Evolutionary conservation across 202 grass and related monocot species (phyloP), one percentile per base, ranked within the genome.

Genomic region (Dendrocalamus latiflorus): DNA sequence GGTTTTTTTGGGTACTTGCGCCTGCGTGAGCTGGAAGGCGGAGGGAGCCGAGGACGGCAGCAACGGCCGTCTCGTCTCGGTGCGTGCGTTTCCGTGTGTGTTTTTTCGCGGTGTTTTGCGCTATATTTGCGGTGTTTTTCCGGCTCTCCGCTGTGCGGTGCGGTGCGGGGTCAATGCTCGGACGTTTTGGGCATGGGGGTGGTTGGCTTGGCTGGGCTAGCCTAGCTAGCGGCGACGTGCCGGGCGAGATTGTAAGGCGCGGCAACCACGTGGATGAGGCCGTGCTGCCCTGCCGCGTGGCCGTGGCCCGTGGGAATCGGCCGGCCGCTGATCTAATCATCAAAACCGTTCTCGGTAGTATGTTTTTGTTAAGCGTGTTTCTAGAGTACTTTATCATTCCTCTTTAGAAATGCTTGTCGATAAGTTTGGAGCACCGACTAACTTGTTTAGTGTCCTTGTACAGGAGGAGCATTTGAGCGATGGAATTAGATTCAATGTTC

Each of bases 11-110:
- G 12, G 18, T 50, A 28, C 66, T 56, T 6, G 45, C 4, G 45
- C 1, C 45, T 55, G 66, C 14, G 74, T 82, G 83, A 79, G 83
- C 78, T 86, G 78, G 79, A 42, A 49, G 16, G 30, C 82, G 51
- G n/a, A 18, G 3, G 33, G 58, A 4, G 17, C 21, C 75, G n/a
- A 58, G 58, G 65, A n/a, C 85, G 70, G 74, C 84, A 51, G 25
- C 84, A 60, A 28, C 62, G 36, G 72, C 50, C 78, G 50, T 28
- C 65, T 26, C 64, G 47, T 64, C 51, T 12, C 74, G 22, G 4
- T 4, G 1, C 57, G 36, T 41, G 0, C 30, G 30, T 30, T 30
- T 30, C 30, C 30, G 30, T 30, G 30, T 30, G 28, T 47, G 43
- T 14, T 3, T 4, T 47, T 48, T 48, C 6, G 8, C 13, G 45